A percentile compares a stretch with the other conserved stretches of the same genome.
Evolutionary conservation across 129 eudicot species (phyloP).

Genomic region (Flaveria bidentis): DNA sequence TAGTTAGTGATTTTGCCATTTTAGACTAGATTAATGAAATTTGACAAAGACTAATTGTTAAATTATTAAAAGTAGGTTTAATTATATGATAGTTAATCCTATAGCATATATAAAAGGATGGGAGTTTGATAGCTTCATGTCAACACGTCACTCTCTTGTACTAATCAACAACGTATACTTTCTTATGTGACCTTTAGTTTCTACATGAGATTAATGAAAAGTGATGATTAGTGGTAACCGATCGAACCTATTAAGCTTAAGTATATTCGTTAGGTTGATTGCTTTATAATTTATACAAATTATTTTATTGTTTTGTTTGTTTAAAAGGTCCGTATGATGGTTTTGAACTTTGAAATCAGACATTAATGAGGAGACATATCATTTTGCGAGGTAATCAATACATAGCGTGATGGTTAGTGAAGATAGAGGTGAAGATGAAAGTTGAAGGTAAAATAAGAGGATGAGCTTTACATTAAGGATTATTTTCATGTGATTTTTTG

Average conservation of each 20-base stretch:
- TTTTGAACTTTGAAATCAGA: not conserved
- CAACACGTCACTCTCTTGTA: slow-evolving; percentile 22
- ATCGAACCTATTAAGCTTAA: not conserved
- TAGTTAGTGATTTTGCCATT: slow-evolving; percentile 17
- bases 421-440: too few relatives aligned
- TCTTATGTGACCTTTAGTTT: not conserved
- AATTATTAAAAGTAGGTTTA: not conserved
- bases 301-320: too few relatives aligned
- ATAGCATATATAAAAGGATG: slow-evolving; percentile 2
- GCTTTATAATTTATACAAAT: too few relatives aligned
- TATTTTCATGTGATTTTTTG: too few relatives aligned
- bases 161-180: slow-evolving; percentile 14
- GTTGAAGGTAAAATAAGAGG: too few relatives aligned
- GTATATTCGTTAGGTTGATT: not conserved
- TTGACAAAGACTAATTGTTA: not conserved
- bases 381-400: not conserved
- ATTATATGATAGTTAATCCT: slow-evolving; percentile 14
- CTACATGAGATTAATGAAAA: not conserved
- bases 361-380: not conserved
- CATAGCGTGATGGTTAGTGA: too few relatives aligned
- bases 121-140: slow-evolving; percentile 12
- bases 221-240: not conserved
- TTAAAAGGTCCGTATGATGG: too few relatives aligned
- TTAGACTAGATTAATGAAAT: slow-evolving; percentile 18
- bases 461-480: too few relatives aligned